Conservation (phyloP, 768 basidiomycete genomes). For the Agrocybe praecox region DNA sequence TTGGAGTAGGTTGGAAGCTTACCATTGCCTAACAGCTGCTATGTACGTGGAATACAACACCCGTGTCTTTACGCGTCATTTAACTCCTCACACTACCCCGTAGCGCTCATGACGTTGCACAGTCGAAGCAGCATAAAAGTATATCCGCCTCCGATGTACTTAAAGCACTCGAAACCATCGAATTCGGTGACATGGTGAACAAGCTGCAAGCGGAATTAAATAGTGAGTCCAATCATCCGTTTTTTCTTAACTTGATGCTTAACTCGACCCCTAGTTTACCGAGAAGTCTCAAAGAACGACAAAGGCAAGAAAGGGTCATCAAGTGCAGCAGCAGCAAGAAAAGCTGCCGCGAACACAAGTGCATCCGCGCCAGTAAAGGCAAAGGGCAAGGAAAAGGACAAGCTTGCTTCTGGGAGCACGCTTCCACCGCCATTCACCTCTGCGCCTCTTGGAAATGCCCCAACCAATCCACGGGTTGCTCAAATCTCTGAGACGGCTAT, state of each 20-base stretch:
- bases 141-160: conserved; percentile 90
- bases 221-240: conserved; percentile 37
- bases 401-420: conserved; percentile 16
- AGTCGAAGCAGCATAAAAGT: conserved; percentile 83
- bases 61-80: conserved; percentile 15
- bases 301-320: conserved; percentile 48
- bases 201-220: conserved; percentile 65
- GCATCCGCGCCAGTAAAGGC: conserved; percentile 28
- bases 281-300: conserved; percentile 62
- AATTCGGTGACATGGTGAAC: conserved; percentile 72
- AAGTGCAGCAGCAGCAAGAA: conserved; percentile 24
- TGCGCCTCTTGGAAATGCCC: conserved; percentile 21
- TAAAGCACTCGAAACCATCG: conserved; percentile 79
- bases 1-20: background rate
- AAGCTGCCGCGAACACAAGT: conserved; percentile 13
- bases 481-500: conserved; percentile 31
- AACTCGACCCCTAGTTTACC: conserved; percentile 50
- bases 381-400: conserved; percentile 42
- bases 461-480: conserved; percentile 16
- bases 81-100: background rate
- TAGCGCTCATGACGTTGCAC: conserved; percentile 88
- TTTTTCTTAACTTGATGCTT: background rate
- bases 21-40: conserved; percentile 38
- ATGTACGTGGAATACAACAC: conserved; percentile 37
- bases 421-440: conserved; percentile 33